phyloP scores from a whole-genome alignment of 495 filamentous ascomycete species.

The Xeromyces bisporus region DNA sequence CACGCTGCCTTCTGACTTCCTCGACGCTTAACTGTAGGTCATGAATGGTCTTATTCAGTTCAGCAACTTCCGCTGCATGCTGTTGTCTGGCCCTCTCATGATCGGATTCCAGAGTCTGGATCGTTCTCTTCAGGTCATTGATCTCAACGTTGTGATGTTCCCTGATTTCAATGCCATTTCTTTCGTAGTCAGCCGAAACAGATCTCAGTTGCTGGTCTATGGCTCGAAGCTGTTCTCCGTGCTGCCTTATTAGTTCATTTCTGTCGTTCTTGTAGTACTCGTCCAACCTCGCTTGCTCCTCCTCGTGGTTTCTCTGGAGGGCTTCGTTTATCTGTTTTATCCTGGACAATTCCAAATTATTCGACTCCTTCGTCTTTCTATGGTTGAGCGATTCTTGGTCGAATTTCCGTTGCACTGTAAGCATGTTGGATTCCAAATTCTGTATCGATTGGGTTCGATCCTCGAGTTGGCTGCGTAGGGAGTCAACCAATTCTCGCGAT shows the following conservation, averaged over 20 bases:
- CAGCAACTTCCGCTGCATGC: conserved; percentile 38
- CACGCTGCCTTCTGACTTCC: conserved; percentile 29
- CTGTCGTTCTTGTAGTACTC: conserved; percentile 28
- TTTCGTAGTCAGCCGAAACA: conserved; percentile 34
- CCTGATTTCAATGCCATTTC: conserved; percentile 25
- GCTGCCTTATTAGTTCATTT: conserved; percentile 28
- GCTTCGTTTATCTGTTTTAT: conserved; percentile 54
- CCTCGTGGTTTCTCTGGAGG: conserved; percentile 53
- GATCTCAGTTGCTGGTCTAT: conserved; percentile 31
- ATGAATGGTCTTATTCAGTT: conserved; percentile 37
- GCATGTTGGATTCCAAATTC: conserved; percentile 45
- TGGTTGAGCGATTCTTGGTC: conserved; percentile 65
- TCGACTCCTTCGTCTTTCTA: conserved; percentile 52
- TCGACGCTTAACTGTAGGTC: conserved; percentile 37
- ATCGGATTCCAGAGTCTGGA: conserved; percentile 40
- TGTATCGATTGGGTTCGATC: conserved; percentile 52
- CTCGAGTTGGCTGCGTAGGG: conserved; percentile 58
- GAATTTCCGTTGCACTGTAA: conserved; percentile 51
- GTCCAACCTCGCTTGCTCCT: conserved; percentile 31
- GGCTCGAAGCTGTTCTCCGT: conserved; percentile 32
- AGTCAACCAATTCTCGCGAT: conserved; percentile 69
- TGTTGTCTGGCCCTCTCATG: conserved; percentile 37
- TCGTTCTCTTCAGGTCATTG: conserved; percentile 42
- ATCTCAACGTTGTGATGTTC: conserved; percentile 43
- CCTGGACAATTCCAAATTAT: conserved; percentile 42